These are phyloP conservation scores for Sherardia arvensis DNA, from an alignment of 257 asterid genomes.

Conservation along the genomic window DNA sequence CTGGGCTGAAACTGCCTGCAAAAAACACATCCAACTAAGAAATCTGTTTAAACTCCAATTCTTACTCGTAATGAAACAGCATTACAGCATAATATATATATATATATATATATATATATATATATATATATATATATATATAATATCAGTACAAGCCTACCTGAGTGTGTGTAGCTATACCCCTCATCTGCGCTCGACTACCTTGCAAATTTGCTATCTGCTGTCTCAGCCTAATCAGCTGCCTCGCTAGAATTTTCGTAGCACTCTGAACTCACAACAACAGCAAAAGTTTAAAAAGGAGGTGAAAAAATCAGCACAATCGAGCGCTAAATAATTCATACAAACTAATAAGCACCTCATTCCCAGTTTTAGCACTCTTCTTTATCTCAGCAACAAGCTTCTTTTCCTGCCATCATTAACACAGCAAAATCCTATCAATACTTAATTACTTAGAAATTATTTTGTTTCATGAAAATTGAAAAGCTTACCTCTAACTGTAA, in stretches of 20 bases:
- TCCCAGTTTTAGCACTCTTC: slow-evolving; percentile 94
- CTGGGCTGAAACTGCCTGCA: slow-evolving; percentile 90
- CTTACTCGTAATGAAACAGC: slow-evolving; percentile 5
- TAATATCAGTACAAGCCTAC: slow-evolving; percentile 26
- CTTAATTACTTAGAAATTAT: background rate
- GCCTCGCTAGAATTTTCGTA: slow-evolving; percentile 84
- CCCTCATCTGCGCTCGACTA: slow-evolving; percentile 96
- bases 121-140: too few relatives aligned
- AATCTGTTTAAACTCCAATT: background rate
- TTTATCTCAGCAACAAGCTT: slow-evolving; percentile 89
- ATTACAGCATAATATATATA: slow-evolving; percentile 5
- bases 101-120: too few relatives aligned
- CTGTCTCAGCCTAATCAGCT: slow-evolving; percentile 77
- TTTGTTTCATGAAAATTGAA: background rate
- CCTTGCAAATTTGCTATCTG: slow-evolving; percentile 89
- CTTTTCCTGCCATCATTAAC: slow-evolving; percentile 59
- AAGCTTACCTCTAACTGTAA: slow-evolving; percentile 64
- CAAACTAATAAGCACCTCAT: slow-evolving; percentile 45
- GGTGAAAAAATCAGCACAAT: background rate
- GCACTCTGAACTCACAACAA: slow-evolving; percentile 48
- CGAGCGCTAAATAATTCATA: background rate
- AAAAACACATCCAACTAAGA: slow-evolving; percentile 1
- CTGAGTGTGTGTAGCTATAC: slow-evolving; percentile 89
- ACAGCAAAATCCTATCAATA: background rate
- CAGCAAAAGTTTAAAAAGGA: slow-evolving; percentile 5